Conservation (phyloP, 2,329 filamentous ascomycete genomes). For the Paraphaeosphaeria sporulosa region DNA sequence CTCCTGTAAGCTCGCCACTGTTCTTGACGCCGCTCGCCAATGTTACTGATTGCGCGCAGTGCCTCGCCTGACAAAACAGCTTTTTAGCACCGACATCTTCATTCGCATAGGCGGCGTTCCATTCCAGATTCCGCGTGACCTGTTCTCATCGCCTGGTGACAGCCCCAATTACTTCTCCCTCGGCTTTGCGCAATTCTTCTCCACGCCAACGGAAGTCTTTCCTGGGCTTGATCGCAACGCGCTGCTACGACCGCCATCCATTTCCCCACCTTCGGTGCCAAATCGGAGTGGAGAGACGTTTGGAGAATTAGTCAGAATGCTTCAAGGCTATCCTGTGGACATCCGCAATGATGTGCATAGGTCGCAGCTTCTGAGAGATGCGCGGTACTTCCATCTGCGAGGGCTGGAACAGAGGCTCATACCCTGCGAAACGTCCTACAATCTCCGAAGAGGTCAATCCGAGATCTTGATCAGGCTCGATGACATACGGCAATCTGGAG, state of each 20-base stretch:
- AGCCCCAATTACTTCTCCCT: constrained; percentile 96
- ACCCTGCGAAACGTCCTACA: constrained; percentile 77
- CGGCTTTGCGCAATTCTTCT: constrained; percentile 88
- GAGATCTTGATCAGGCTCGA: constrained; percentile 84
- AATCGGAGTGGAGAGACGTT: constrained; percentile 86
- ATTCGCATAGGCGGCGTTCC: constrained; percentile 86
- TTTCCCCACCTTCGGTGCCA: constrained; percentile 81
- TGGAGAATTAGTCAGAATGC: constrained; percentile 78
- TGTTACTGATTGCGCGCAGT: constrained; percentile 60
- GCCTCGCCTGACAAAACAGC: constrained; percentile 85
- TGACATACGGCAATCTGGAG: constrained; percentile 87
- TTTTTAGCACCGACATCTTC: constrained; percentile 91
- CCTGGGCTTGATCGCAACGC: constrained; percentile 81
- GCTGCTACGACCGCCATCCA: constrained; percentile 85
- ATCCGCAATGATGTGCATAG: constrained; percentile 81
- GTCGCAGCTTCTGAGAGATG: constrained; percentile 79
- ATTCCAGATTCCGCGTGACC: constrained; percentile 88
- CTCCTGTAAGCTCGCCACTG: constrained; percentile 64
- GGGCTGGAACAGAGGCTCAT: constrained; percentile 89
- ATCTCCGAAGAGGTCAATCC: constrained; percentile 69
- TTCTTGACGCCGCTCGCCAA: not conserved
- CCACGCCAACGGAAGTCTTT: constrained; percentile 79
- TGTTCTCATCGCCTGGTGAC: constrained; percentile 86
- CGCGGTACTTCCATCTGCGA: constrained; percentile 91
- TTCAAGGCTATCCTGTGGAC: constrained; percentile 82